A percentile compares a stretch with the other conserved stretches of the same genome.
These are phyloP conservation scores for Bromus sterilis DNA, from an alignment of 176 grass and related monocot genomes.

Conservation along the genomic window DNA sequence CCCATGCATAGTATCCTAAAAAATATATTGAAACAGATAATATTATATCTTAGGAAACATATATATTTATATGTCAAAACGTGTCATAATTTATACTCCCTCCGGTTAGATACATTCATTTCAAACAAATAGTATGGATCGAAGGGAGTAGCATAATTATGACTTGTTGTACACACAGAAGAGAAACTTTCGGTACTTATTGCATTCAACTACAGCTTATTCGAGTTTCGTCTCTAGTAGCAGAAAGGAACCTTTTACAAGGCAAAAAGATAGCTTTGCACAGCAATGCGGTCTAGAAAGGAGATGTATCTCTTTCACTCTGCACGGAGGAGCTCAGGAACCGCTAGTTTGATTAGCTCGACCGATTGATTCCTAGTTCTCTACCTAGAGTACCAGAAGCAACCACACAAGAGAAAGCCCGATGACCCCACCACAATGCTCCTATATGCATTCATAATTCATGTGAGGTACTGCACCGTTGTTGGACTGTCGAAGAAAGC, in stretches of 20 bases:
- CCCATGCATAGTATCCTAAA: background rate
- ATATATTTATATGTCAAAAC: background rate
- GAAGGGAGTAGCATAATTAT: no score
- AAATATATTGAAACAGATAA: background rate
- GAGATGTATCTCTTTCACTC: slow-evolving; percentile 17
- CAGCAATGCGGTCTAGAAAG: background rate
- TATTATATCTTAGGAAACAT: background rate
- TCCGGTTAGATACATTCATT: no score
- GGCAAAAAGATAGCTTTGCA: background rate
- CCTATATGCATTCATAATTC: slow-evolving; percentile 4
- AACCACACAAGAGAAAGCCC: background rate
- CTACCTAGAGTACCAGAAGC: background rate
- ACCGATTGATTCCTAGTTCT: background rate
- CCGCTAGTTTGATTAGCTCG: background rate
- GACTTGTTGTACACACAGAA: background rate
- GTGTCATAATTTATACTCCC: background rate
- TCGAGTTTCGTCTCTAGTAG: background rate
- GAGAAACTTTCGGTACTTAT: background rate
- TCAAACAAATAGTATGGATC: no score
- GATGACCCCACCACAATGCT: slow-evolving; percentile 10
- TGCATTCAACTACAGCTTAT: background rate
- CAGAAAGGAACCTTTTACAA: background rate
- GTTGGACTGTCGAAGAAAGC: slow-evolving; percentile 12
- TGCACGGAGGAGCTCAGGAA: background rate
- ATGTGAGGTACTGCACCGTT: slow-evolving; percentile 4